Evolutionary conservation across 352 stramenopile species (phyloP).

Genomic region (Nothophytophthora sp.): DNA sequence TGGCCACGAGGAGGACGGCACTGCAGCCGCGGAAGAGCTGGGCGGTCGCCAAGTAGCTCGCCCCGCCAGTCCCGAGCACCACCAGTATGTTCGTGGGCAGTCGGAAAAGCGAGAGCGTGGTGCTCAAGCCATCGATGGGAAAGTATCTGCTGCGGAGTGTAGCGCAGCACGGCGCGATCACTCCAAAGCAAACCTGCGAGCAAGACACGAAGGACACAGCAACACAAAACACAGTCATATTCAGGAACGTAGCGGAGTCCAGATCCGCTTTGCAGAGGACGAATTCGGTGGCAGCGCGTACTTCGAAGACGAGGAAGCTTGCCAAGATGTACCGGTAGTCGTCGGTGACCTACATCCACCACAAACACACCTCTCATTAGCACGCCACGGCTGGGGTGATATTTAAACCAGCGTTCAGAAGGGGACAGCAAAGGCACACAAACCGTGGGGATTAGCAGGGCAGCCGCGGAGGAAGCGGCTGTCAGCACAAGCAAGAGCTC

Average conservation of each 20-base stretch:
- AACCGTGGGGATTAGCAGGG: constrained; percentile 47
- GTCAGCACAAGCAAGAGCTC: constrained; percentile 65
- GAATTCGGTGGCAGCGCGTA: too few species aligned
- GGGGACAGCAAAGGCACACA: neutral
- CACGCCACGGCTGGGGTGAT: too few species aligned
- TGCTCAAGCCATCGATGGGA: constrained; percentile 36
- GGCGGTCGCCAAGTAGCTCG: constrained; percentile 28
- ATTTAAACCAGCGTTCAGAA: neutral
- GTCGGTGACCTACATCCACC: constrained; percentile 22
- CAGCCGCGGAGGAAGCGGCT: constrained; percentile 21
- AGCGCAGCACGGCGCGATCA: constrained; percentile 55
- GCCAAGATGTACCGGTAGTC: constrained; percentile 36
- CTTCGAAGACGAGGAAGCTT: constrained; percentile 57
- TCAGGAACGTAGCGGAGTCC: too few species aligned
- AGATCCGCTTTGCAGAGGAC: too few species aligned
- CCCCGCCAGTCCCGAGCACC: constrained; percentile 47
- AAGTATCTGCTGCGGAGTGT: constrained; percentile 56
- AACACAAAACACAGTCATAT: neutral
- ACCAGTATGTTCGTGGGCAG: constrained; percentile 71
- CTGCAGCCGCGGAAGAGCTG: constrained; percentile 48
- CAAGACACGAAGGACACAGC: neutral
- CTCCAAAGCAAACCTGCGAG: constrained; percentile 49
- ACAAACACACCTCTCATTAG: constrained; percentile 11
- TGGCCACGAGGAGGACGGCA: constrained; percentile 33
- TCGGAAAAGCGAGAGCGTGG: constrained; percentile 52